Conservation (phyloP, 148 eudicot genomes). For the Nepenthes gracilis region DNA sequence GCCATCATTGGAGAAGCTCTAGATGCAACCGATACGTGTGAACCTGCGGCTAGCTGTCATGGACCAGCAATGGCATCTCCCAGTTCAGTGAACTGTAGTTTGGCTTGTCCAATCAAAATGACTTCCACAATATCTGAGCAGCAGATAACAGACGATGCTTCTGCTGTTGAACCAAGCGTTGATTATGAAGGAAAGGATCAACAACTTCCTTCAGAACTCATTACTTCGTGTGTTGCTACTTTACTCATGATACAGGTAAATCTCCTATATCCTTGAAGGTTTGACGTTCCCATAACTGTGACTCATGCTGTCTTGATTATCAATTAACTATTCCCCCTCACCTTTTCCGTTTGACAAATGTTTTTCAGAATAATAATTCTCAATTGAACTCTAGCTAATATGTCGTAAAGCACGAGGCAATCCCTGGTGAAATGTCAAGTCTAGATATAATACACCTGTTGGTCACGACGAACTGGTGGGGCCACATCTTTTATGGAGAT, state of each 20-base stretch:
- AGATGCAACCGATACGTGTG: slow-evolving; percentile 33
- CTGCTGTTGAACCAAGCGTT: slow-evolving; percentile 2
- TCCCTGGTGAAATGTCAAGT: no score
- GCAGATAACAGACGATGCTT: slow-evolving; percentile 10
- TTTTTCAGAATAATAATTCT: no score
- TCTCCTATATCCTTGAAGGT: background rate
- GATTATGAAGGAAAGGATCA: slow-evolving; percentile 26
- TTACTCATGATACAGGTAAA: slow-evolving; percentile 85
- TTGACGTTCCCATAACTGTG: no score
- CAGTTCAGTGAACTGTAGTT: slow-evolving; percentile 18
- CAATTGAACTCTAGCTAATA: no score
- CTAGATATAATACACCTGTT: no score
- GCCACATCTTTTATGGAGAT: no score
- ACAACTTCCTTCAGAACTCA: slow-evolving; percentile 62
- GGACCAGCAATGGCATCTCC: slow-evolving; percentile 10
- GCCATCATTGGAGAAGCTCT: slow-evolving; percentile 56
- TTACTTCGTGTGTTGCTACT: slow-evolving; percentile 72
- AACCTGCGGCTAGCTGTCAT: slow-evolving; percentile 26
- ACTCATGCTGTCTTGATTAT: no score
- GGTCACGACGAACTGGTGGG: no score
- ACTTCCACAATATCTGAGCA: slow-evolving; percentile 12
- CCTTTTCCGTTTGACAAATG: no score
- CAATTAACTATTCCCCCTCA: no score
- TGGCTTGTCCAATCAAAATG: slow-evolving; percentile 13
- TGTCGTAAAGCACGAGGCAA: no score